Evolutionary conservation across 2,329 filamentous ascomycete species (phyloP).

Genomic region (Penicillium sp.): DNA sequence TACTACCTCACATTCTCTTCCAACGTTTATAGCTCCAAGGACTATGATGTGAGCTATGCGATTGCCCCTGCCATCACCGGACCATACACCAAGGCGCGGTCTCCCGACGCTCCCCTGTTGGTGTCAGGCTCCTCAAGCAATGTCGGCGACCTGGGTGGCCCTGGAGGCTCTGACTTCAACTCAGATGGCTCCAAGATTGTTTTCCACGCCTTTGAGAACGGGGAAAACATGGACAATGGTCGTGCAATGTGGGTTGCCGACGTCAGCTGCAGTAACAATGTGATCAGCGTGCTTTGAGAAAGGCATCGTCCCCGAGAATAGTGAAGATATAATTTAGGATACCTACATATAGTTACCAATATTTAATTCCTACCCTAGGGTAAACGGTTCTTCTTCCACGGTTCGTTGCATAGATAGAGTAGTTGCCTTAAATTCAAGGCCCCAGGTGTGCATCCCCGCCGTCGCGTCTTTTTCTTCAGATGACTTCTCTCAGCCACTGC

Average conservation of each 20-base stretch:
- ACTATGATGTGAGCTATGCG: constrained; percentile 62
- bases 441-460: neutral
- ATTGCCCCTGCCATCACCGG: constrained; percentile 39
- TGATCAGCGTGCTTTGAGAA: constrained; percentile 10
- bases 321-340: no score
- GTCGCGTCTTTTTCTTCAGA: neutral
- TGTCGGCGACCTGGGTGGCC: constrained; percentile 30
- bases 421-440: neutral
- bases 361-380: no score
- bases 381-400: no score
- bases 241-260: constrained; percentile 26
- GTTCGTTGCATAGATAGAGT: neutral
- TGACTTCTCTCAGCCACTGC: neutral
- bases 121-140: constrained; percentile 27
- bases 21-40: constrained; percentile 56
- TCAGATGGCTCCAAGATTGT: constrained; percentile 29
- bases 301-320: no score
- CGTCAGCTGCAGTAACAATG: constrained; percentile 15
- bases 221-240: constrained; percentile 21
- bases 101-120: constrained; percentile 31
- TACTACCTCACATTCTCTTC: constrained; percentile 64
- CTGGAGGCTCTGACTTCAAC: constrained; percentile 36
- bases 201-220: constrained; percentile 33
- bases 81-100: constrained; percentile 33
- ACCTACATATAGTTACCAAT: no score